phyloP scores from a whole-genome alignment of 176 grass and related monocot species.

The Musa troglodytarum region DNA sequence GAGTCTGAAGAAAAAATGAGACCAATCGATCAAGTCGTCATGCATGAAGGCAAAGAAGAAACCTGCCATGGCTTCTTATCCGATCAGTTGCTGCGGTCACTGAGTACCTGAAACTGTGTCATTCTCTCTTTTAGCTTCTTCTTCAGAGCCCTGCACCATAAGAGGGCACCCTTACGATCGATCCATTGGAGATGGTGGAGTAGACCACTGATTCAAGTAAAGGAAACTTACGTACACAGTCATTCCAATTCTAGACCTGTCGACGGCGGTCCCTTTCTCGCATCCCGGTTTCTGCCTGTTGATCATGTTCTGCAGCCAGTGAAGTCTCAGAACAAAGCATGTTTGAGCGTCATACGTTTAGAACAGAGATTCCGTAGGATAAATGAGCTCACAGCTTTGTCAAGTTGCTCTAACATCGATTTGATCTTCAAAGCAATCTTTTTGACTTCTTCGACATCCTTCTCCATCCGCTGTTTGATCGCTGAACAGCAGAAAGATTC shows the following conservation, averaged over 20 bases:
- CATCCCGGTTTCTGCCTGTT: conserved; percentile 37
- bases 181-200: background rate
- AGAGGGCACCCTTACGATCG: background rate
- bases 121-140: conserved; percentile 43
- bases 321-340: background rate
- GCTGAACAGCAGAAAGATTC: conserved; percentile 10
- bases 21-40: background rate
- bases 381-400: conserved; percentile 31
- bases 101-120: conserved; percentile 31
- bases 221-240: conserved; percentile 39
- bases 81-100: background rate
- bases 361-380: background rate
- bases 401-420: conserved; percentile 33
- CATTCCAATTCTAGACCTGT: conserved; percentile 47
- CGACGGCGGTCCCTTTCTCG: conserved; percentile 32
- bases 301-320: conserved; percentile 26
- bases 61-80: background rate
- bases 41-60: background rate
- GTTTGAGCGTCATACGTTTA: background rate
- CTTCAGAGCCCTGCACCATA: conserved; percentile 28
- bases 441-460: conserved; percentile 38
- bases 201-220: background rate
- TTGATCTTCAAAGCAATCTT: conserved; percentile 38
- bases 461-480: conserved; percentile 46
- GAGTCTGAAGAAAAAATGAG: conserved; percentile 13